These are phyloP conservation scores for Neurospora sp. DNA, from an alignment of 2,329 filamentous ascomycete genomes.

Conservation along the genomic window DNA sequence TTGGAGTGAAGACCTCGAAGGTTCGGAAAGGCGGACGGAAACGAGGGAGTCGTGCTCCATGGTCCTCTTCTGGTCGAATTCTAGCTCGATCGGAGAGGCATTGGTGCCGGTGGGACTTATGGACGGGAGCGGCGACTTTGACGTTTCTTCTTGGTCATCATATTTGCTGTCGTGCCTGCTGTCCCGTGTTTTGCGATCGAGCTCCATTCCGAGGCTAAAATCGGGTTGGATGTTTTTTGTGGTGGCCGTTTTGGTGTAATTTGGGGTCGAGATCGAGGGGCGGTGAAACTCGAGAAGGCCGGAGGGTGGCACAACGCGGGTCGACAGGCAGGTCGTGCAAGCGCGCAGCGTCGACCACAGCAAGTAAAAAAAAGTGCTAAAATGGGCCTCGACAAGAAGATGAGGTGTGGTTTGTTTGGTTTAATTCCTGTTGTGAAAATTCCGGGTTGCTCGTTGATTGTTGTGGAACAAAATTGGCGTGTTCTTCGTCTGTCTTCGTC, in stretches of 20 bases:
- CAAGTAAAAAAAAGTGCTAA: neutral
- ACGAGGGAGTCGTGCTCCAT: constrained; percentile 51
- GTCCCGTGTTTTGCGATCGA: constrained; percentile 12
- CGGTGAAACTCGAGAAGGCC: constrained; percentile 2
- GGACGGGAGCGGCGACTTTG: constrained; percentile 4
- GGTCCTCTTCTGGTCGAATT: constrained; percentile 8
- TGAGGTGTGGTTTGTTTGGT: neutral
- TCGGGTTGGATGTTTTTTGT: neutral
- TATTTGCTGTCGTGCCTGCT: constrained; percentile 3
- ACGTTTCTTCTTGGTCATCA: constrained; percentile 1
- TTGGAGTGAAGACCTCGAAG: constrained; percentile 20
- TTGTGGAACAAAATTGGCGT: neutral
- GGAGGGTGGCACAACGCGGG: neutral
- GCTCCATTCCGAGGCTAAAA: constrained; percentile 19
- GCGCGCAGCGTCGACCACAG: neutral
- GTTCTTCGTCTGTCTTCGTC: neutral
- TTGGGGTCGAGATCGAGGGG: neutral
- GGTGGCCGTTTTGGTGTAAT: neutral
- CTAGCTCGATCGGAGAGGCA: constrained; percentile 11
- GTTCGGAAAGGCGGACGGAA: constrained; percentile 54
- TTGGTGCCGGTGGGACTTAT: constrained; percentile 5
- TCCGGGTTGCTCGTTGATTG: neutral
- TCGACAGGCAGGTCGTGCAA: neutral
- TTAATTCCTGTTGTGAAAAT: neutral
- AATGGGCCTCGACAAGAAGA: neutral